Percentiles rank a stretch among this genome's conserved stretches.
phyloP scores from a whole-genome alignment of 1,284 basidiomycete species.

The Entoloma clypeatum region DNA sequence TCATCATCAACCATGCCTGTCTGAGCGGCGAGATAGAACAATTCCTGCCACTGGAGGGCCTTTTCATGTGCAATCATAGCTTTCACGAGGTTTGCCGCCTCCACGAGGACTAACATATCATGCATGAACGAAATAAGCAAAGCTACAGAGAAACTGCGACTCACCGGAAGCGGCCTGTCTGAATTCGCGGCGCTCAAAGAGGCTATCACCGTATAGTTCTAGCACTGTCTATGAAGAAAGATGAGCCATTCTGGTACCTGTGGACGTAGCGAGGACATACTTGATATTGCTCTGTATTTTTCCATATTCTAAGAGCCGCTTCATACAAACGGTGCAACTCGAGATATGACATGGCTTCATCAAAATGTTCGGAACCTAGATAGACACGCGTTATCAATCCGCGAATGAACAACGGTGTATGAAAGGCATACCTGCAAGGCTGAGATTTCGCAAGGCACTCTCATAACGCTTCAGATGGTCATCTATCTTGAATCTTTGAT shows the following conservation, averaged over 20 bases:
- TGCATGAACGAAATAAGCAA: slow-evolving; percentile 1
- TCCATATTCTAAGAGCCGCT: slow-evolving; percentile 72
- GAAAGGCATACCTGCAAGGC: slow-evolving; percentile 57
- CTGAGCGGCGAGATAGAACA: slow-evolving; percentile 76
- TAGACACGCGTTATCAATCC: slow-evolving; percentile 1
- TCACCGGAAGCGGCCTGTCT: slow-evolving; percentile 78
- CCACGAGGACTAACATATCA: slow-evolving; percentile 58
- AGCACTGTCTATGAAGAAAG: slow-evolving; percentile 44
- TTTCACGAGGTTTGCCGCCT: slow-evolving; percentile 60
- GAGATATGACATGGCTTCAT: slow-evolving; percentile 78
- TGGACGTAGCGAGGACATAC: slow-evolving; percentile 36
- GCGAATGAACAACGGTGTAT: background rate
- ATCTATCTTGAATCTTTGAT: slow-evolving; percentile 91
- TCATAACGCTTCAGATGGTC: slow-evolving; percentile 81
- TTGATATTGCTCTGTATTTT: slow-evolving; percentile 55
- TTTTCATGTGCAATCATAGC: slow-evolving; percentile 86
- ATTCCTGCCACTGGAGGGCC: slow-evolving; percentile 84
- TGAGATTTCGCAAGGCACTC: slow-evolving; percentile 76
- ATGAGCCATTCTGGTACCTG: slow-evolving; percentile 4
- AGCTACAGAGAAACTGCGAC: slow-evolving; percentile 18
- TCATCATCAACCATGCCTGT: slow-evolving; percentile 46
- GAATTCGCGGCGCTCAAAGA: slow-evolving; percentile 83
- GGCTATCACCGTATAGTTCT: slow-evolving; percentile 82
- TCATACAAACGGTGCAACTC: slow-evolving; percentile 79
- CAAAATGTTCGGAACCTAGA: slow-evolving; percentile 65